phyloP scores from a whole-genome alignment of 495 filamentous ascomycete genomes.

The Aspergillus mulundensis region DNA sequence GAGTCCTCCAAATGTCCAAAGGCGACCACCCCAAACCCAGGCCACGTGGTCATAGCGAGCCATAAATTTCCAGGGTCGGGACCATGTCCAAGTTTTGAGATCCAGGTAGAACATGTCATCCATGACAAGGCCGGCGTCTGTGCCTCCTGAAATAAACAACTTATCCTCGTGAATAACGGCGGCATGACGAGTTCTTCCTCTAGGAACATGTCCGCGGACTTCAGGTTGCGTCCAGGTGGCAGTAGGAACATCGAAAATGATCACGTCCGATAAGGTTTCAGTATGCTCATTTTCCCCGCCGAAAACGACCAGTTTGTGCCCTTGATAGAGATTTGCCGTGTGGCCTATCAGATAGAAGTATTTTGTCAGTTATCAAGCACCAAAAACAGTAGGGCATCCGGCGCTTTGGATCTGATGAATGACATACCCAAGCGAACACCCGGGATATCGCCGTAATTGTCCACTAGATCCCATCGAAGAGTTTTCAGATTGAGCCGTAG shows the following conservation, averaged over 20 bases:
- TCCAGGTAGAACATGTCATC: constrained; percentile 96
- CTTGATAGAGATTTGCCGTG: constrained; percentile 91
- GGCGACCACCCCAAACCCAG: constrained; percentile 82
- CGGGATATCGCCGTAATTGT: constrained; percentile 98
- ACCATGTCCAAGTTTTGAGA: constrained; percentile 97
- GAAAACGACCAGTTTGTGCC: constrained; percentile 90
- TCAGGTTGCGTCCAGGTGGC: constrained; percentile 92
- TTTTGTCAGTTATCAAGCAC: constrained; percentile 3
- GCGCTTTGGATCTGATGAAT: background rate
- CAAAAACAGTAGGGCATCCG: too few species aligned
- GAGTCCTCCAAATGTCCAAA: constrained; percentile 97
- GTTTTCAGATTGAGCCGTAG: constrained; percentile 78
- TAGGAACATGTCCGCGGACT: constrained; percentile 74
- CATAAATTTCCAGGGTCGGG: constrained; percentile 90
- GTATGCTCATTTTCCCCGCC: constrained; percentile 97
- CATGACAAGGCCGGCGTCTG: constrained; percentile 71
- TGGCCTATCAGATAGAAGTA: constrained; percentile 56
- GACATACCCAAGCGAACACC: constrained; percentile 91
- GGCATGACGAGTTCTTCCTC: constrained; percentile 87
- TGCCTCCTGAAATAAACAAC: constrained; percentile 88
- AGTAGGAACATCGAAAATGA: constrained; percentile 90
- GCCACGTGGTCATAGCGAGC: constrained; percentile 89
- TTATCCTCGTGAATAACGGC: constrained; percentile 95
- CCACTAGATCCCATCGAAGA: constrained; percentile 89
- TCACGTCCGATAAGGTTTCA: constrained; percentile 89